Evolutionary conservation across 1,284 basidiomycete species (phyloP), one percentile per base, ranked within the genome.

Genomic region (Boletus holoroseus): DNA sequence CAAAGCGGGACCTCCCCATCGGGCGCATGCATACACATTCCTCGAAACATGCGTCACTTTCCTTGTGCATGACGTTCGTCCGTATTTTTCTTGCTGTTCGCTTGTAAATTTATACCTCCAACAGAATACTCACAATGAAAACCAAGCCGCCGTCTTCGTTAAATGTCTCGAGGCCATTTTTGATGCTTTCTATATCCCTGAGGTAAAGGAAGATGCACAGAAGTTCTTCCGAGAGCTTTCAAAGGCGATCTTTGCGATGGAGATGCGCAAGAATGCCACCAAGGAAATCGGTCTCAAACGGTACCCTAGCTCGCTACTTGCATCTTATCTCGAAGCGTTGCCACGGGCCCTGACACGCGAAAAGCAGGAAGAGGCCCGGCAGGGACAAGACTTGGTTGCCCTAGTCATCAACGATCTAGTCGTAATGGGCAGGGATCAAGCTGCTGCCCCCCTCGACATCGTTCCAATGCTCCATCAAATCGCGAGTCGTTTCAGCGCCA

Each of bases 101-200:
- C 39, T 44, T 31, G 48, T 9, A 26, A 26, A 15, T 43, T 54
- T 31, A 53, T 49, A 34, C 49, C 47, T 50, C 27, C 7, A n/a
- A 50, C 55, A 92, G 88, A 88, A 85, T 28, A 70, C 84, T 28
- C 75, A 78, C 58, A 83, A 82, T 4, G 79, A 82, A n/a, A 90
- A 91, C 56, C 76, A 83, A 31, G 88, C 93, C 60, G 76, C 83
- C 18, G 76, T 85, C 5, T 92, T 94, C 62, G 72, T 84, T 11
- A 73, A 72, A 55, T 78, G 83, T 44, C 68, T 95, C 44, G 81
- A 91, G 68, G 90, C 88, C 12, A 68, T 94, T 24, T 91, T 91
- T 61, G 88, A 93, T 56, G 84, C 89, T 0, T 73, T 88, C 3
- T 79, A 89, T 56, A 67, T 88, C 27, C 73, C 82, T 2, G 91